Base-by-base conservation (phyloP, 2,329 filamentous ascomycete genomes). In the Dichotomopilus funicola region DNA sequence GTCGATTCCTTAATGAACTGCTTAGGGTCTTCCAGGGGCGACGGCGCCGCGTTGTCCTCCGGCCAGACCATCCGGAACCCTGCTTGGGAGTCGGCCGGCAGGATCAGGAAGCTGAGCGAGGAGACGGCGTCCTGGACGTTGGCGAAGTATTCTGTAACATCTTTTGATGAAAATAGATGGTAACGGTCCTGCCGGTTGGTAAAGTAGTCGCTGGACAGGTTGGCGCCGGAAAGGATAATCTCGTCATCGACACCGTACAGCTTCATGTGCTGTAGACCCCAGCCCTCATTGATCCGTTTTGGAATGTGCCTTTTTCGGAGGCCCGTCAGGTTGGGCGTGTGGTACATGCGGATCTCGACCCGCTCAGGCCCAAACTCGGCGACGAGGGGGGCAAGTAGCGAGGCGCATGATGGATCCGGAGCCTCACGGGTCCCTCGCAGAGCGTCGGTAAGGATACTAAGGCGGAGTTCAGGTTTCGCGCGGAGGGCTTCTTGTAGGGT, bases 191-290 rank as follows among this genome's bases (percentile, higher is more conserved):
- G 88, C 9, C 94, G 85, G 64, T 97, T 94, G 41, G 91, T 96
- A 66, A 99, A 99, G 72, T 99, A 99, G 67, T 99, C 92, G 44
- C 80, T 82, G 0, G 90, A 96, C 6, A 99, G 75, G 63, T 99
- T 99, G 12, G 94, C 94, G 6, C 91, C 91, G 6, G 91, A 95
- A 65, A 99, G 82, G 61, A 99, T 92, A 56, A 99, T 87, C 70
- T 96, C 91, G 66, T 99, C 91, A 65, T 99, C 94, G 27, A 96
- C 76, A 0, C 94, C 94, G 64, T 99, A 99, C 0, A 99, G 77
- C 78, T 99, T 99, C 92, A 99, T 99, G 68, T 99, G 94, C 69
- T 99, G 94, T 59, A 99, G 73, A 1, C 94, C 94, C 94, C 94
- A 99, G 13, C 94, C 94, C 73, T 99, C 94, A 64, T 99, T 99